Conservation (phyloP, 2,329 filamentous ascomycete genomes). For the Fusarium coffeatum region DNA sequence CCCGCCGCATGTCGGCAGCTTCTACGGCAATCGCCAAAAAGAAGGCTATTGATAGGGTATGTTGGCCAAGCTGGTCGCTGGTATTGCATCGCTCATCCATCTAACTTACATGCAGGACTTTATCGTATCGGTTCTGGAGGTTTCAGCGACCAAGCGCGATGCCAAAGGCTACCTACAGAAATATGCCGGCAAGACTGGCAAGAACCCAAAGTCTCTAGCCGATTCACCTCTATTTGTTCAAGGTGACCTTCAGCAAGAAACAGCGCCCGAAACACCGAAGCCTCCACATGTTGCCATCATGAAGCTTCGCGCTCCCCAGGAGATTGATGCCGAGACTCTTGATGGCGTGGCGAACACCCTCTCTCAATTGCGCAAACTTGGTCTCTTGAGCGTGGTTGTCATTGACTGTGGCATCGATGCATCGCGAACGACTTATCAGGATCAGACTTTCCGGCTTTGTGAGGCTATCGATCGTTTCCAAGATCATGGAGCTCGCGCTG, state of each 20-base stretch:
- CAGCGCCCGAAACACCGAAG: slow-evolving; percentile 34
- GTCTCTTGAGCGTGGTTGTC: slow-evolving; percentile 84
- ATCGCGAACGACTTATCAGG: slow-evolving; percentile 57
- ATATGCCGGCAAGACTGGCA: slow-evolving; percentile 65
- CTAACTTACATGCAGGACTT: slow-evolving; percentile 71
- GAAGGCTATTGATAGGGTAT: slow-evolving; percentile 50
- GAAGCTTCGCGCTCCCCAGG: slow-evolving; percentile 81
- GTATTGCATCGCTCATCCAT: neutral
- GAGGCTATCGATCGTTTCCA: slow-evolving; percentile 78
- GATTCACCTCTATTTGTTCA: slow-evolving; percentile 52
- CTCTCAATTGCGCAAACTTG: slow-evolving; percentile 83
- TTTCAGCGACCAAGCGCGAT: slow-evolving; percentile 91
- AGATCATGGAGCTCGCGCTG: slow-evolving; percentile 73
- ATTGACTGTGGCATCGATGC: slow-evolving; percentile 73
- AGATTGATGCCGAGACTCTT: slow-evolving; percentile 75
- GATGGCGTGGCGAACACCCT: slow-evolving; percentile 84
- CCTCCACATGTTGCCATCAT: slow-evolving; percentile 79
- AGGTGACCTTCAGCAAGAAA: slow-evolving; percentile 39
- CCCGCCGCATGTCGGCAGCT: slow-evolving; percentile 48
- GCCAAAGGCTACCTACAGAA: slow-evolving; percentile 91
- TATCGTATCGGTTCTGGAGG: slow-evolving; percentile 85
- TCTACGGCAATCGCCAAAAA: slow-evolving; percentile 49
- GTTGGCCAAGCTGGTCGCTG: neutral
- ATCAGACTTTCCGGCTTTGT: slow-evolving; percentile 80
- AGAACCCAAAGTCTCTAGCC: slow-evolving; percentile 44